These are phyloP conservation scores for Mortierella sp. DNA, from an alignment of 371 early-diverging fungal genomes.

Conservation along the genomic window DNA sequence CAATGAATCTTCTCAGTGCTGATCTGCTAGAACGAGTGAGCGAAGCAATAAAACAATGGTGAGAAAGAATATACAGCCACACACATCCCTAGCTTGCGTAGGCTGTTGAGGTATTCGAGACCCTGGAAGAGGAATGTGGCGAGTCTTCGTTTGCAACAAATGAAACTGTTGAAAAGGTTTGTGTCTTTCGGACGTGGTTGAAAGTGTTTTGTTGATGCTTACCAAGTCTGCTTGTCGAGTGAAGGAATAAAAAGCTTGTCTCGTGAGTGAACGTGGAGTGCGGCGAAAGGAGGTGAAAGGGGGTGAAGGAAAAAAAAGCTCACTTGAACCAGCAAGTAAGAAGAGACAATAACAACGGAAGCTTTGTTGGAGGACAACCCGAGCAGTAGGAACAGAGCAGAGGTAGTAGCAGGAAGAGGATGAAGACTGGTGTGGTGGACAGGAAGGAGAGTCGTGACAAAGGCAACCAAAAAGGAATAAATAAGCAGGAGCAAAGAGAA, in stretches of 20 bases:
- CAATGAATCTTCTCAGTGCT: not conserved
- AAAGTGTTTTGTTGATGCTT: too few relatives aligned
- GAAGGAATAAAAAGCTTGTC: not conserved
- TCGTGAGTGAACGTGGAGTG: not conserved
- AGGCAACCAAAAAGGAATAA: not conserved
- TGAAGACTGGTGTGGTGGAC: too few relatives aligned
- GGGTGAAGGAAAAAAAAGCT: not conserved
- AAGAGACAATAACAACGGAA: not conserved
- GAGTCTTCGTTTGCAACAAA: too few relatives aligned
- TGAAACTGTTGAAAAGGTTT: too few relatives aligned
- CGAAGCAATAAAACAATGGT: not conserved
- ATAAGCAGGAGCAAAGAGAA: too few relatives aligned
- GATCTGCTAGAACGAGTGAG: not conserved
- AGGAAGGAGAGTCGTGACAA: not conserved
- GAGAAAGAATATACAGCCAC: not conserved
- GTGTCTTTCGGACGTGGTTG: too few relatives aligned
- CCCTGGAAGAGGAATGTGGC: too few relatives aligned
- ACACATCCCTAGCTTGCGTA: too few relatives aligned
- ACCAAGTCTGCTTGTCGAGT: too few relatives aligned
- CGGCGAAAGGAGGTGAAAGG: not conserved
- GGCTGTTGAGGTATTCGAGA: too few relatives aligned
- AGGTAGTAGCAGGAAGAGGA: not conserved
- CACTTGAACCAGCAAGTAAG: slow-evolving; percentile 35
- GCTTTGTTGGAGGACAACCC: not conserved
- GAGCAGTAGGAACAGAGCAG: not conserved